Evolutionary conservation across 805 yeast species (phyloP), one percentile per base, ranked within the genome.

Genomic region (Brettanomyces custersianus): DNA sequence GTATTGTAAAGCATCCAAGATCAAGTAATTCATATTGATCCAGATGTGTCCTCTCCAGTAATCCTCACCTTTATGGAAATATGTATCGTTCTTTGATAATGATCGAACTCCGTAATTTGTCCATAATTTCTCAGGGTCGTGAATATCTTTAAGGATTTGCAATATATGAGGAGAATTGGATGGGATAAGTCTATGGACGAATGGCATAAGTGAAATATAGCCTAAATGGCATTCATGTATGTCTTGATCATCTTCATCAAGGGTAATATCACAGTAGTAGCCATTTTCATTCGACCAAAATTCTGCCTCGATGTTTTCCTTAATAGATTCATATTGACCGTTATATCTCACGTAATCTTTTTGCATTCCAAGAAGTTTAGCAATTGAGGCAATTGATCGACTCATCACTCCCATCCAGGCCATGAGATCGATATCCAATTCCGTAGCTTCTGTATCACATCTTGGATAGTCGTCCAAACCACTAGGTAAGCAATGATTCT

Each of bases 391-490:
- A 77, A 92, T 78, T 0, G 95, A 74, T 44, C 78, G 70, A 0
- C 96, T 74, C 94, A 90, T 86, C 5, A 83, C 79, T 12, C 95
- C 97, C 40, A 92, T 74, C 98, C 98, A 92, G 4, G 94, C 70
- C 33, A 90, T 60, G 38, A 90, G 65, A 52, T 92, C 98, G 22
- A 92, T 92, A 48, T 92, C 82, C 33, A 92, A 65, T 59, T 92
- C 98, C 1, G 94, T 94, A 28, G 78, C 68, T 55, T 86, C 95
- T 2, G 94, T 90, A 15, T 16, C 15, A 1, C 87, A 80, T 42
- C 98, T 72, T 24, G 98, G 98, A 51, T 88, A 92, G 53, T 92
- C 98, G 57, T 92, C 98, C 25, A 92, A 56, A 0, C 98, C 98
- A 57, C 94, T 80, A 7, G 98, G 92, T 36, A 90, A 65, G 54